Evolutionary conservation across 2,329 filamentous ascomycete genomes (phyloP).

Genomic region (Aurifilum marmelostoma): DNA sequence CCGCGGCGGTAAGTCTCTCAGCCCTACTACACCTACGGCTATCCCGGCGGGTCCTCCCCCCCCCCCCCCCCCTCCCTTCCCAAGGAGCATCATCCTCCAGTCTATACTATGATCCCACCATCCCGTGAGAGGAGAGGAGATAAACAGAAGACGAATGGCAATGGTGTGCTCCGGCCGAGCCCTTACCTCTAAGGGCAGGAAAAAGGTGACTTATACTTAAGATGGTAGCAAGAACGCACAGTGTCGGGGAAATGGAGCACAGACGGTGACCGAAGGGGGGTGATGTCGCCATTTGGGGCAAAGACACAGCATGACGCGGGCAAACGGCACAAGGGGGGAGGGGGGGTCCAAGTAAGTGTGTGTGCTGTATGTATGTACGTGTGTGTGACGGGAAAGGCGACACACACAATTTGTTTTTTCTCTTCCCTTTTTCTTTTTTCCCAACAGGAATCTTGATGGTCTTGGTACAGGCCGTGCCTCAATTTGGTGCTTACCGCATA

Average conservation of each 20-base stretch:
- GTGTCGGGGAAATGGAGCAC: background rate
- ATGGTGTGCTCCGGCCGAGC: background rate
- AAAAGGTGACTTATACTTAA: background rate
- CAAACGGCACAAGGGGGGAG: background rate
- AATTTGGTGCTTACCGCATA: constrained; percentile 9
- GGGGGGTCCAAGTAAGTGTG: too few species aligned
- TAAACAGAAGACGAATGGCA: fast-evolving
- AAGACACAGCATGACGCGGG: constrained; percentile 5
- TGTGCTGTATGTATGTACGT: too few species aligned
- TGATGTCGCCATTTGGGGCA: constrained; percentile 11
- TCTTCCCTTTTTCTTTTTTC: too few species aligned
- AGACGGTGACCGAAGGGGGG: constrained; percentile 7
- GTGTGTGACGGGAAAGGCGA: too few species aligned
- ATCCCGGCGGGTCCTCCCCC: background rate
- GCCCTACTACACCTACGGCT: background rate
- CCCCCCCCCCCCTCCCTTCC: too few species aligned
- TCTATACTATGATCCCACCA: too few species aligned
- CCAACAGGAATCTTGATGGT: background rate
- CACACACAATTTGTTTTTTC: too few species aligned
- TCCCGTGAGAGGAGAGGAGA: background rate
- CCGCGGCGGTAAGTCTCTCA: background rate
- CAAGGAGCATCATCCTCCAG: background rate
- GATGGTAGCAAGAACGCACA: background rate
- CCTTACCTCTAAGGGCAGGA: background rate
- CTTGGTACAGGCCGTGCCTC: background rate